Percentiles rank a stretch among this genome's conserved stretches.
Evolutionary conservation across 2,329 filamentous ascomycete species (phyloP).

Genomic region (Exophiala mesophila): DNA sequence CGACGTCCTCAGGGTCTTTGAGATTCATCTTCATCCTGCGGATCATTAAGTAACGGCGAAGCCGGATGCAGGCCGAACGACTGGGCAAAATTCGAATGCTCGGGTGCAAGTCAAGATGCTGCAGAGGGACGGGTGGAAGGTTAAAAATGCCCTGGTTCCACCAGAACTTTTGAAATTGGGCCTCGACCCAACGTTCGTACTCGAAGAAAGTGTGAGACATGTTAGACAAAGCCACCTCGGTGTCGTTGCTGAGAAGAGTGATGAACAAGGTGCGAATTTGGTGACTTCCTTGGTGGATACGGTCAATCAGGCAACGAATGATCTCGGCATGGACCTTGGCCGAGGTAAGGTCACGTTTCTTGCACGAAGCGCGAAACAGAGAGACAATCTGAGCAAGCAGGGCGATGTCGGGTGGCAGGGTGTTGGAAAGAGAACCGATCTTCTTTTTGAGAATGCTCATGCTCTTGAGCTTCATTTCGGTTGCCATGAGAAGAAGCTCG

Average conservation of each 20-base stretch:
- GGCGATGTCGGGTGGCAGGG: constrained; percentile 7
- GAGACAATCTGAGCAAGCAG: constrained; percentile 11
- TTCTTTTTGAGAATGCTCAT: constrained; percentile 8
- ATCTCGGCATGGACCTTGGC: constrained; percentile 10
- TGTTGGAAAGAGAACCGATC: constrained; percentile 4
- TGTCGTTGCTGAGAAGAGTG: constrained; percentile 13
- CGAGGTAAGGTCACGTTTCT: constrained; percentile 5
- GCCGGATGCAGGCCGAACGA: constrained; percentile 4
- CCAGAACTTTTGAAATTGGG: constrained; percentile 10
- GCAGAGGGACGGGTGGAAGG: constrained; percentile 1
- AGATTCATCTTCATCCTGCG: constrained; percentile 5
- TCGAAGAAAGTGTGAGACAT: constrained; percentile 11
- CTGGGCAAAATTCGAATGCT: constrained; percentile 4
- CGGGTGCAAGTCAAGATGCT: constrained; percentile 4
- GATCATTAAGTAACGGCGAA: constrained; percentile 6
- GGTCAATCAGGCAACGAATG: constrained; percentile 10
- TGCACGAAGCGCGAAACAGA: constrained; percentile 11
- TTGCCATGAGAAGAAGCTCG: constrained; percentile 6
- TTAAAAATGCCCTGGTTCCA: neutral
- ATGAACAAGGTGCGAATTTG: constrained; percentile 10
- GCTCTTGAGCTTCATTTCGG: constrained; percentile 8
- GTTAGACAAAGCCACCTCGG: constrained; percentile 8
- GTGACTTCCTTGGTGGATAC: neutral
- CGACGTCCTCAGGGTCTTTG: constrained; percentile 10
- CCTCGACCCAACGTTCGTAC: constrained; percentile 8